Evolutionary conservation across 768 basidiomycete genomes (phyloP).

Genomic region (Kockovaella imperatae): DNA sequence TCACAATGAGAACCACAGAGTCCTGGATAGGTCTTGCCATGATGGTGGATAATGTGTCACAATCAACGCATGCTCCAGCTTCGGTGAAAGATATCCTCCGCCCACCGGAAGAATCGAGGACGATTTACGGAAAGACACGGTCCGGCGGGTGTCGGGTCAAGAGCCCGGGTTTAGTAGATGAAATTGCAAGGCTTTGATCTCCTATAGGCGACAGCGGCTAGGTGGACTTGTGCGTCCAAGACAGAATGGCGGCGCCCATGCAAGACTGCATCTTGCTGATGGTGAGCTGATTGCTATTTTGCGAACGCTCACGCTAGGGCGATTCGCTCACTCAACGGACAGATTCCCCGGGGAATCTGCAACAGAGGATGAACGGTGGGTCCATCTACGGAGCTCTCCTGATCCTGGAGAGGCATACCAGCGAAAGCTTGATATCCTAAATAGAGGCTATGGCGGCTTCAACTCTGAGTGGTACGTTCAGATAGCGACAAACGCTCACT

Average conservation of each 20-base stretch:
- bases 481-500: background rate
- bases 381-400: background rate
- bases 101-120: no score
- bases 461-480: constrained; percentile 9
- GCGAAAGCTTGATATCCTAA: constrained; percentile 6
- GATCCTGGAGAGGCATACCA: background rate
- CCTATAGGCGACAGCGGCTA: no score
- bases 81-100: no score
- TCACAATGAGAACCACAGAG: constrained; percentile 15
- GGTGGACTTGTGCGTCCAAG: no score
- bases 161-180: no score
- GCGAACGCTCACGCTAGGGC: background rate
- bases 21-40: constrained; percentile 23
- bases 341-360: background rate
- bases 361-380: constrained; percentile 1
- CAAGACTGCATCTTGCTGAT: constrained; percentile 4
- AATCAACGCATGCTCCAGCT: no score
- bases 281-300: background rate
- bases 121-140: no score
- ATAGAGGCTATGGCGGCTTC: constrained; percentile 7
- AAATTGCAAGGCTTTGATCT: no score
- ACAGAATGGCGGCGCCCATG: constrained; percentile 4
- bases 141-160: no score
- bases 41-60: no score
- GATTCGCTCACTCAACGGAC: constrained; percentile 3